Percentiles rank a stretch among this genome's conserved stretches.
These are phyloP conservation scores for Hanseniaspora lindneri DNA, from an alignment of 805 yeast species.

Conservation along the genomic window DNA sequence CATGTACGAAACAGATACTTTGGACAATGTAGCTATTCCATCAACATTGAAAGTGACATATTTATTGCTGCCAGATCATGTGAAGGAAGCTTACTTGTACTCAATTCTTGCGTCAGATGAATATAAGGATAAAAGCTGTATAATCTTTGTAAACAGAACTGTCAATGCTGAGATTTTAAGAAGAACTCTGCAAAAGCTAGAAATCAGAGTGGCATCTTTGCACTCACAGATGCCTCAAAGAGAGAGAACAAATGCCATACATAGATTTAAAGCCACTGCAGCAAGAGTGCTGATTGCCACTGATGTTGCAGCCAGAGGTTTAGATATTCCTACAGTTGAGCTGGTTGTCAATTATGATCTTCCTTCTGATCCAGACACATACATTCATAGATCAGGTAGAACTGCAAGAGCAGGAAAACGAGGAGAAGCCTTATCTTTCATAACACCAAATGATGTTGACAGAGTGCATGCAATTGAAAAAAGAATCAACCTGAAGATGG, in stretches of 20 bases:
- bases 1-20: slow-evolving; percentile 61
- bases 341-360: slow-evolving; percentile 83
- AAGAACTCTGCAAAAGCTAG: slow-evolving; percentile 60
- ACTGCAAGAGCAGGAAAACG: slow-evolving; percentile 94
- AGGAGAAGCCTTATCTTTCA: slow-evolving; percentile 73
- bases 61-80: slow-evolving; percentile 71
- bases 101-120: slow-evolving; percentile 51
- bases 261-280: slow-evolving; percentile 86
- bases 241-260: slow-evolving; percentile 83
- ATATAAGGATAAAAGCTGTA: slow-evolving; percentile 55
- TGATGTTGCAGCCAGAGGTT: slow-evolving; percentile 94
- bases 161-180: slow-evolving; percentile 78
- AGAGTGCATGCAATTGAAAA: slow-evolving; percentile 79
- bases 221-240: slow-evolving; percentile 92
- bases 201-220: slow-evolving; percentile 71
- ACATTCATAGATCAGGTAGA: slow-evolving; percentile 94
- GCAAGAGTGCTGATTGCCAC: slow-evolving; percentile 90
- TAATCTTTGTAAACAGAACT: slow-evolving; percentile 85
- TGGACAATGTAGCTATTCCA: slow-evolving; percentile 73
- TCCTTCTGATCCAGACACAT: slow-evolving; percentile 93
- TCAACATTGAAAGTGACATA: slow-evolving; percentile 52
- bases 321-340: slow-evolving; percentile 88
- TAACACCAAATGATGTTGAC: slow-evolving; percentile 73
- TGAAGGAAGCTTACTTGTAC: slow-evolving; percentile 78
- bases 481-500: slow-evolving; percentile 69